Evolutionary conservation across 139 green algal genomes (phyloP).

Genomic region (Ettlia oleoabundans): DNA sequence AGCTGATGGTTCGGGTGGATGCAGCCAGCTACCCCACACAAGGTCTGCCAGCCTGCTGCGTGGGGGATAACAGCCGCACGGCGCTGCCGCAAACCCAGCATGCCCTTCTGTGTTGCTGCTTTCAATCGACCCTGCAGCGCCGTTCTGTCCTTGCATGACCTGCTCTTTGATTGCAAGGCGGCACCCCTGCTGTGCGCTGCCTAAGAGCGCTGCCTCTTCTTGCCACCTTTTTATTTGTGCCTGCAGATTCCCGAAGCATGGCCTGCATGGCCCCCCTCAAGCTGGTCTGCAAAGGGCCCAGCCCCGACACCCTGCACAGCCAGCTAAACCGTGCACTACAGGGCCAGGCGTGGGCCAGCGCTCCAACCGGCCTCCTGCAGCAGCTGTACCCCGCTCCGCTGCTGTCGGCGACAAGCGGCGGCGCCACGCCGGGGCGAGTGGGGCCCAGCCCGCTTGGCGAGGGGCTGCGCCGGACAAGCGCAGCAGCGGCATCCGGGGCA

Average conservation of each 20-base stretch:
- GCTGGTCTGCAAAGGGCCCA: slow-evolving; percentile 17
- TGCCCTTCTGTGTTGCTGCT: too few species aligned
- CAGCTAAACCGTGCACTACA: slow-evolving; percentile 2
- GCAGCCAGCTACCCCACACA: slow-evolving; percentile 29
- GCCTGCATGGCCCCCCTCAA: slow-evolving; percentile 4
- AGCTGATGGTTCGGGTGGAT: slow-evolving; percentile 42
- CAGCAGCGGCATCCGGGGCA: neutral
- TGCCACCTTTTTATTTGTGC: too few species aligned
- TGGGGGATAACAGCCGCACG: too few species aligned
- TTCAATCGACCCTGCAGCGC: too few species aligned
- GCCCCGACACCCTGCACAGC: slow-evolving; percentile 10
- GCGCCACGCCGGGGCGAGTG: neutral
- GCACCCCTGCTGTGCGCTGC: too few species aligned
- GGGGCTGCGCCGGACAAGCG: neutral
- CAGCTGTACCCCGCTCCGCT: slow-evolving; percentile 13
- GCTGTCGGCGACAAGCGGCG: neutral
- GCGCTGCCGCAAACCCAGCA: too few species aligned
- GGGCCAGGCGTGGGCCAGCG: slow-evolving; percentile 1
- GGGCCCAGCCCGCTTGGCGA: neutral
- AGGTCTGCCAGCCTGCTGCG: too few species aligned
- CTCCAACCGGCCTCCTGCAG: slow-evolving; percentile 18
- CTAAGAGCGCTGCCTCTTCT: too few species aligned
- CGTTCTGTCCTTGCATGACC: too few species aligned
- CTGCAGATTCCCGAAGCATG: slow-evolving; percentile 9
- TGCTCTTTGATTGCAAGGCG: too few species aligned